Conservation (phyloP, 2,329 filamentous ascomycete species). For the Aspergillus tubingensis region DNA sequence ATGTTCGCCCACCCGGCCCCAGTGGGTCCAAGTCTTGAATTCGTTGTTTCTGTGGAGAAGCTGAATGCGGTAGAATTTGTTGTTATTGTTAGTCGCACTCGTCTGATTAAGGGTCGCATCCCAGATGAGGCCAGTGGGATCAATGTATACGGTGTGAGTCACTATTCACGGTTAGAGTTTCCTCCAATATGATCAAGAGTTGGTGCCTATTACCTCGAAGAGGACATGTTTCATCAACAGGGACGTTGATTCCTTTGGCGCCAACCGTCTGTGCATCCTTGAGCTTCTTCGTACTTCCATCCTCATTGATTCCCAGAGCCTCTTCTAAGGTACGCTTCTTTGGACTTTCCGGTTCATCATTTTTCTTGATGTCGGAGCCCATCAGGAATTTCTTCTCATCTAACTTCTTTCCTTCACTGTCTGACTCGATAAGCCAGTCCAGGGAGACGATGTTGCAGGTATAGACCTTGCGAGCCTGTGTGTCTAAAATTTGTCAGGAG, state of each 20-base stretch:
- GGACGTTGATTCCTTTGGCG: conserved; percentile 45
- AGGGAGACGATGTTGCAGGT: conserved; percentile 59
- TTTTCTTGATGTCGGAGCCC: conserved; percentile 12
- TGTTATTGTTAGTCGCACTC: conserved; percentile 70
- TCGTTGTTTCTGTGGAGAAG: conserved; percentile 44
- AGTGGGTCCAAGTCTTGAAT: conserved; percentile 72
- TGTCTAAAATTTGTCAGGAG: conserved; percentile 31
- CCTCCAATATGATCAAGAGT: not conserved
- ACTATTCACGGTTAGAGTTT: not conserved
- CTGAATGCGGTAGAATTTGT: conserved; percentile 81
- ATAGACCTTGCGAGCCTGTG: conserved; percentile 50
- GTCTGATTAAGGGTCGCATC: conserved; percentile 81
- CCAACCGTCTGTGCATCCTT: conserved; percentile 51
- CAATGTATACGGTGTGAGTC: conserved; percentile 61
- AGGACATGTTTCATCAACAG: conserved; percentile 48
- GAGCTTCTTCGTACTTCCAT: conserved; percentile 34
- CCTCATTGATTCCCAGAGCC: conserved; percentile 24
- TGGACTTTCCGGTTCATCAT: conserved; percentile 31
- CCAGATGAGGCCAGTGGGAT: conserved; percentile 66
- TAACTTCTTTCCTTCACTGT: conserved; percentile 45
- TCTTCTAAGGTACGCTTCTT: conserved; percentile 31
- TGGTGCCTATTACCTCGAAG: not conserved
- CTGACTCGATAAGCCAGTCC: conserved; percentile 64
- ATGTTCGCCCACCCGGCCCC: conserved; percentile 70
- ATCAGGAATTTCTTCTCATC: conserved; percentile 44